Evolutionary conservation across 148 eudicot species (phyloP).

Genomic region (Vaccinium vitisidaea): DNA sequence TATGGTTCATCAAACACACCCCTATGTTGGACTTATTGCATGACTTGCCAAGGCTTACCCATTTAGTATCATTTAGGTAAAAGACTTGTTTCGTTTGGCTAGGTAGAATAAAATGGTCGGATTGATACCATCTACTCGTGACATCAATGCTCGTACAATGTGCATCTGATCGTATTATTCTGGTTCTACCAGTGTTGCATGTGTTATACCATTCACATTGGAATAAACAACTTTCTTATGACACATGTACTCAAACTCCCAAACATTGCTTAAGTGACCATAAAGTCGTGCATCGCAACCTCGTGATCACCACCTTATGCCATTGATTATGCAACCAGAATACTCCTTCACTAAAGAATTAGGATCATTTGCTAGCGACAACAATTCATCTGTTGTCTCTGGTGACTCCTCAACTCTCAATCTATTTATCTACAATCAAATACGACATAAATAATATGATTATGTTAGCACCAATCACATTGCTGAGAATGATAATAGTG

Average conservation of each 20-base stretch:
- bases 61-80: not conserved
- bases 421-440: not conserved
- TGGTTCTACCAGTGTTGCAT: not conserved
- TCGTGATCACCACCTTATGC: not conserved
- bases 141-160: not conserved
- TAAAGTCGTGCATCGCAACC: not conserved
- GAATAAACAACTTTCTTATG: not conserved
- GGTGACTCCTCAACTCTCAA: not conserved
- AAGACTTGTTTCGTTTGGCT: not conserved
- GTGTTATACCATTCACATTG: not conserved
- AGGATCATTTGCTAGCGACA: not conserved
- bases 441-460: not conserved
- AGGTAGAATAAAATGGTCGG: not conserved
- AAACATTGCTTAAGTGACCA: constrained; percentile 2
- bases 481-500: not conserved
- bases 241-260: not conserved
- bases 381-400: not conserved
- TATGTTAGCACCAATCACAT: not conserved
- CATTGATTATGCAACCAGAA: not conserved
- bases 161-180: no score
- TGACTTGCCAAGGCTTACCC: not conserved
- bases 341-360: not conserved
- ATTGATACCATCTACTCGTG: not conserved
- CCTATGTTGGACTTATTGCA: no score
- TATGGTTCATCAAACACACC: no score